Percentiles rank a stretch among this genome's conserved stretches.
These are phyloP conservation scores for Fusarium buharicum DNA, from an alignment of 2,329 filamentous ascomycete species.

Conservation along the genomic window DNA sequence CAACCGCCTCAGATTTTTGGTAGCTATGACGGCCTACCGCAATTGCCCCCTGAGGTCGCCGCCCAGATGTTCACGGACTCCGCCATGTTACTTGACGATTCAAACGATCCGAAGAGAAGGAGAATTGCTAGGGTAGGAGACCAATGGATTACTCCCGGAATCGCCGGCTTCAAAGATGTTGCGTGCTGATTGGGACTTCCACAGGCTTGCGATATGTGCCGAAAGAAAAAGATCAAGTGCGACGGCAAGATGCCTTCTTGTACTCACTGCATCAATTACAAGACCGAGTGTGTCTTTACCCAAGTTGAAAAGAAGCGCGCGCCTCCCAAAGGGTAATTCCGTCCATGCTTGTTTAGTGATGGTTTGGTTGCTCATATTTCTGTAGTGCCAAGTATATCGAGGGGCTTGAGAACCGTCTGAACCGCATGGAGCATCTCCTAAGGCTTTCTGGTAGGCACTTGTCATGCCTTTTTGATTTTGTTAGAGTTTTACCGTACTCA, in stretches of 20 bases:
- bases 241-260: constrained; percentile 96
- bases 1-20: constrained; percentile 77
- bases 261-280: constrained; percentile 96
- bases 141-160: not conserved
- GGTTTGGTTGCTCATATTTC: constrained; percentile 33
- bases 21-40: constrained; percentile 69
- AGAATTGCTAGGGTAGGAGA: constrained; percentile 82
- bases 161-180: constrained; percentile 3
- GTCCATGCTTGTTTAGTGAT: not conserved
- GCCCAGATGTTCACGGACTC: constrained; percentile 71
- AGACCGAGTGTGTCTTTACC: constrained; percentile 96
- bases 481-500: constrained; percentile 15
- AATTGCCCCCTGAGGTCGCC: constrained; percentile 66
- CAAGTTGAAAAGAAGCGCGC: constrained; percentile 99
- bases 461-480: not conserved
- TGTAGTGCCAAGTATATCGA: constrained; percentile 95
- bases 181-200: constrained; percentile 27
- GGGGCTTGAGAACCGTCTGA: constrained; percentile 90
- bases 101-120: constrained; percentile 86
- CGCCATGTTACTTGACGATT: constrained; percentile 68
- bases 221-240: constrained; percentile 98
- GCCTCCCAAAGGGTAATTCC: constrained; percentile 88
- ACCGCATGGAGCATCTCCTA: constrained; percentile 94
- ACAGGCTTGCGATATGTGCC: constrained; percentile 94
- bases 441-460: constrained; percentile 74